Conservation (phyloP, 2,329 filamentous ascomycete species). For the Dactylellina sp. region DNA sequence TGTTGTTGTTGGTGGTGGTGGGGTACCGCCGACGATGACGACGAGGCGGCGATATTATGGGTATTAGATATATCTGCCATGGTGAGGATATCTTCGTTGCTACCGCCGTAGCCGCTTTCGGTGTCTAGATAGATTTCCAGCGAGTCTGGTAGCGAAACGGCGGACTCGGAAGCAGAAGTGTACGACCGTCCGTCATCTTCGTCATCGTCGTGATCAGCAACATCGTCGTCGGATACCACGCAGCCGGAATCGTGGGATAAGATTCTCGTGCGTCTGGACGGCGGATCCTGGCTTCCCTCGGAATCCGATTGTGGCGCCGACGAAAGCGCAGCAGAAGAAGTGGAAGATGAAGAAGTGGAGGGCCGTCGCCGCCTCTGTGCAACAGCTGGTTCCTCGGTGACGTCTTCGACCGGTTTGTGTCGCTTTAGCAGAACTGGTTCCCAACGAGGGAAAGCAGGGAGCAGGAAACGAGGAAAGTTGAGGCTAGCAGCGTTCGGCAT, state of each 20-base stretch:
- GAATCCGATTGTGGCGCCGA: neutral
- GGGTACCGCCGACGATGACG: constrained; percentile 13
- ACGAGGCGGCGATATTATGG: neutral
- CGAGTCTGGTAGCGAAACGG: constrained; percentile 26
- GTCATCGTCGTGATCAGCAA: constrained; percentile 7
- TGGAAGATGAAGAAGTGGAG: neutral
- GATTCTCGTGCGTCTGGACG: constrained; percentile 18
- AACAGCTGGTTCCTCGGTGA: constrained; percentile 18
- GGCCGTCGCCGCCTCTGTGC: neutral
- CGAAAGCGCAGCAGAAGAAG: neutral
- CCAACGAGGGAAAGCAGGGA: constrained; percentile 55
- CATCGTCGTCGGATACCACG: constrained; percentile 41
- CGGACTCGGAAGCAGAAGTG: constrained; percentile 35
- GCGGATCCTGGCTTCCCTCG: constrained; percentile 2
- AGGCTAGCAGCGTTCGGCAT: constrained; percentile 38
- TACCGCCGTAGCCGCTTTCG: constrained; percentile 54
- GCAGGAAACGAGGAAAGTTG: constrained; percentile 53
- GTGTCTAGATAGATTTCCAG: constrained; percentile 47
- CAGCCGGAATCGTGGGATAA: constrained; percentile 52
- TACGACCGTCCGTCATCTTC: constrained; percentile 32
- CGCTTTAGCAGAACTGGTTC: constrained; percentile 42
- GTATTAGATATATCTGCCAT: neutral
- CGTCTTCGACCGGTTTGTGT: constrained; percentile 45
- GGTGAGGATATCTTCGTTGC: constrained; percentile 23
- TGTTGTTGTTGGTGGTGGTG: too few species aligned